Evolutionary conservation across 352 stramenopile species (phyloP).

Genomic region (Albugo laibachii): DNA sequence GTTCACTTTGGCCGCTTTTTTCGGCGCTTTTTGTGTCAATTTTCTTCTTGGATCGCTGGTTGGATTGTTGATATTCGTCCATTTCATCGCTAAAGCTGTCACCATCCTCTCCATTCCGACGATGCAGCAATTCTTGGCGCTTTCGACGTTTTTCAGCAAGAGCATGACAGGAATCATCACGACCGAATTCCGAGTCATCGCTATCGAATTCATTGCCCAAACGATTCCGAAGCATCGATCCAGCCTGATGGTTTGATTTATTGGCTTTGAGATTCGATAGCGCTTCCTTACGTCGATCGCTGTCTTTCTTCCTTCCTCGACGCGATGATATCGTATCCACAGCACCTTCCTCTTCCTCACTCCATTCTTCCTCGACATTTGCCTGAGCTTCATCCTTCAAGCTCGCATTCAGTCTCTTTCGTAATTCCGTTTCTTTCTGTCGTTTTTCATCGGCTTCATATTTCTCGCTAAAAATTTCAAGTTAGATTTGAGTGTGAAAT

Average conservation of each 20-base stretch:
- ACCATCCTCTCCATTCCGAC: constrained; percentile 26
- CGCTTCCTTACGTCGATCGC: not conserved
- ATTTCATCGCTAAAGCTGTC: constrained; percentile 19
- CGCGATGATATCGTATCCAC: not conserved
- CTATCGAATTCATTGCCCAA: constrained; percentile 37
- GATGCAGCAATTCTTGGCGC: constrained; percentile 38
- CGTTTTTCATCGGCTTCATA: constrained; percentile 70
- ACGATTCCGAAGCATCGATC: constrained; percentile 59
- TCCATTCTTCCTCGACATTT: not conserved
- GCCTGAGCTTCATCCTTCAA: not conserved
- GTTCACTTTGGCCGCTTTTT: not conserved
- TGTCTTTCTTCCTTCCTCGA: not conserved
- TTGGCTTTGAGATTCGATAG: not conserved
- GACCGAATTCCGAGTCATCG: constrained; percentile 15
- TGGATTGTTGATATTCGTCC: constrained; percentile 3
- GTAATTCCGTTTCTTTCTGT: constrained; percentile 46
- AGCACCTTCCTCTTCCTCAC: not conserved
- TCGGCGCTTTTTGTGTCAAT: constrained; percentile 11
- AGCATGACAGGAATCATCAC: constrained; percentile 1
- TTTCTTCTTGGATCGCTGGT: constrained; percentile 5
- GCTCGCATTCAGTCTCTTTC: not conserved
- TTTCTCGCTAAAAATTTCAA: constrained; percentile 25
- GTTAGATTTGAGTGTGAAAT: not conserved
- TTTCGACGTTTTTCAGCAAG: constrained; percentile 56
- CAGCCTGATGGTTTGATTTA: constrained; percentile 20